Percentiles rank a stretch among this genome's conserved stretches.
phyloP scores from a whole-genome alignment of 2,329 filamentous ascomycete species.

The Beauveria bassiana region DNA sequence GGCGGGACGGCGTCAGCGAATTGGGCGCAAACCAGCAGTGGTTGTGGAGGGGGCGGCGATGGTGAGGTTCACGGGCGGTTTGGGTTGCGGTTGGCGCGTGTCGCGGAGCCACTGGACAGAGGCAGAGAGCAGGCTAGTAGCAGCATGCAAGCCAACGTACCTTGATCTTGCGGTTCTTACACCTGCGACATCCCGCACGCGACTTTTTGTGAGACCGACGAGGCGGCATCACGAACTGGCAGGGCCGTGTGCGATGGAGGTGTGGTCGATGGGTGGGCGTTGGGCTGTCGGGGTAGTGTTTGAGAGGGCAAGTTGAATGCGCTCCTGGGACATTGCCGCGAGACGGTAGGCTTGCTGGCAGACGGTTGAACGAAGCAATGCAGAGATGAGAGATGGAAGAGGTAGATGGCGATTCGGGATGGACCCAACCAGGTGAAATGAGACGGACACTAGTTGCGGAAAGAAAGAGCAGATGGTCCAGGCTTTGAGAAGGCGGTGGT shows the following conservation, averaged over 20 bases:
- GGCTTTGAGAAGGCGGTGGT: neutral
- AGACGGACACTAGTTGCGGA: neutral
- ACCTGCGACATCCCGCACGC: constrained; percentile 56
- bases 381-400: neutral
- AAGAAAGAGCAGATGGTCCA: neutral
- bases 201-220: constrained; percentile 64
- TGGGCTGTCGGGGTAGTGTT: neutral
- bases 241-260: neutral
- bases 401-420: neutral
- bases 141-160: constrained; percentile 26
- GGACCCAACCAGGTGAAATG: neutral
- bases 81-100: neutral
- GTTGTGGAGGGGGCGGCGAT: neutral
- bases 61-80: neutral
- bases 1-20: neutral
- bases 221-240: constrained; percentile 45
- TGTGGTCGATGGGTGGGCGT: neutral
- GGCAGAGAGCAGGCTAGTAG: neutral
- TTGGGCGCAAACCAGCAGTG: neutral
- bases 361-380: neutral
- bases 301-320: constrained; percentile 8
- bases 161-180: constrained; percentile 65
- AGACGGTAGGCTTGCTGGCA: neutral
- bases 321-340: constrained; percentile 8
- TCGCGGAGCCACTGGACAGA: neutral